Conservation (phyloP, 192 early-diverging fungal species). For the Piromyces finnis region DNA sequence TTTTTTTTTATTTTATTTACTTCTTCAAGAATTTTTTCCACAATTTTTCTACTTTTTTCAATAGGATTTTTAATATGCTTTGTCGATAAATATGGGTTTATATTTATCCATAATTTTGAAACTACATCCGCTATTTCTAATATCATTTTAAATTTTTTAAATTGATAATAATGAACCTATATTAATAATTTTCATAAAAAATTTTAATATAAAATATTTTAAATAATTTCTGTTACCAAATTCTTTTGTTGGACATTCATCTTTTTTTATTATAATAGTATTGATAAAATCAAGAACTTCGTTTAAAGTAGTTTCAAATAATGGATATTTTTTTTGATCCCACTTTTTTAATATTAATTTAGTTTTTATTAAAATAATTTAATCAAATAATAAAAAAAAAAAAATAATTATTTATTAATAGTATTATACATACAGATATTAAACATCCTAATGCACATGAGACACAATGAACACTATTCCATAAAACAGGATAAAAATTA, state of each 20-base stretch:
- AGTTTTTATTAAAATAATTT: too few species aligned
- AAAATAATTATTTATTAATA: neutral
- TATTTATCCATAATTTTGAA: neutral
- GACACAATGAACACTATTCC: neutral
- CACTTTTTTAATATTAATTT: neutral
- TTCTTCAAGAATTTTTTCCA: neutral
- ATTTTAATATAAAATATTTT: too few species aligned
- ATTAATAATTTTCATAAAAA: too few species aligned
- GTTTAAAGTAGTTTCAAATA: neutral
- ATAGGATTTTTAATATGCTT: neutral
- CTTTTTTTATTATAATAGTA: neutral
- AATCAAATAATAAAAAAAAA: neutral
- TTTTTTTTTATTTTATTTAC: neutral
- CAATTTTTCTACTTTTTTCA: neutral
- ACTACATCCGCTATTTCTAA: neutral
- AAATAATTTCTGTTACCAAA: neutral
- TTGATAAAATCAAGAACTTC: neutral
- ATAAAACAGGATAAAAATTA: neutral
- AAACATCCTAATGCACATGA: neutral
- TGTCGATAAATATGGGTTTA: neutral
- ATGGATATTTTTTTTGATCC: neutral
- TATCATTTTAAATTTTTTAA: too few species aligned
- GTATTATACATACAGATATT: neutral
- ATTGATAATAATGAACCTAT: too few species aligned
- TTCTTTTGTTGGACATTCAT: neutral